Evolutionary conservation across 345 rosid genomes (phyloP).

Genomic region (Eucalyptus cladocalyx): DNA sequence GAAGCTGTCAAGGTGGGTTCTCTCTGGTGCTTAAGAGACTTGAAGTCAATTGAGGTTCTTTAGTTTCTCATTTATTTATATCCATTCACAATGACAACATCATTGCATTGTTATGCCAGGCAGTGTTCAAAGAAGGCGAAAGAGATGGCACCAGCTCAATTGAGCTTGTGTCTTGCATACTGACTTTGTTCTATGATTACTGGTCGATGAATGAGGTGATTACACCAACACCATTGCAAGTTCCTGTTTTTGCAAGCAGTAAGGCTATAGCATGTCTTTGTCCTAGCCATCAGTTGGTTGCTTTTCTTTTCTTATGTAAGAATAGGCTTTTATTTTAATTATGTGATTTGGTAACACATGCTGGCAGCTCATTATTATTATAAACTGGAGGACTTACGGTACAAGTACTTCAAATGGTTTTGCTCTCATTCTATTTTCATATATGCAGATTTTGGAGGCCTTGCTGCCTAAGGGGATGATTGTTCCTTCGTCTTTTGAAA

Average conservation of each 20-base stretch:
- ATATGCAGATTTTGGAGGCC: conserved; percentile 68
- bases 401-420: neutral
- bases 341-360: neutral
- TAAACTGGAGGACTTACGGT: neutral
- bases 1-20: conserved; percentile 73
- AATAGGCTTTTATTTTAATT: neutral
- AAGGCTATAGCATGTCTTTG: neutral
- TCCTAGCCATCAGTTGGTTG: neutral
- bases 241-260: neutral
- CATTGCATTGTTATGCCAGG: conserved; percentile 17
- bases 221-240: neutral
- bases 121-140: conserved; percentile 31
- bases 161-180: conserved; percentile 67
- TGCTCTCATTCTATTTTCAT: neutral
- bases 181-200: conserved; percentile 74
- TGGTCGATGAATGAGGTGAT: conserved; percentile 93
- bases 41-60: neutral
- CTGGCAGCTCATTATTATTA: neutral
- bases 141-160: conserved; percentile 14
- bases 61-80: neutral
- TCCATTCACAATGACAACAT: neutral
- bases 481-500: conserved; percentile 86
- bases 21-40: neutral
- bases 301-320: neutral
- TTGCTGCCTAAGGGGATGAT: conserved; percentile 61